phyloP scores from a whole-genome alignment of 345 rosid genomes.

The Erysimum cheiranthoides region DNA sequence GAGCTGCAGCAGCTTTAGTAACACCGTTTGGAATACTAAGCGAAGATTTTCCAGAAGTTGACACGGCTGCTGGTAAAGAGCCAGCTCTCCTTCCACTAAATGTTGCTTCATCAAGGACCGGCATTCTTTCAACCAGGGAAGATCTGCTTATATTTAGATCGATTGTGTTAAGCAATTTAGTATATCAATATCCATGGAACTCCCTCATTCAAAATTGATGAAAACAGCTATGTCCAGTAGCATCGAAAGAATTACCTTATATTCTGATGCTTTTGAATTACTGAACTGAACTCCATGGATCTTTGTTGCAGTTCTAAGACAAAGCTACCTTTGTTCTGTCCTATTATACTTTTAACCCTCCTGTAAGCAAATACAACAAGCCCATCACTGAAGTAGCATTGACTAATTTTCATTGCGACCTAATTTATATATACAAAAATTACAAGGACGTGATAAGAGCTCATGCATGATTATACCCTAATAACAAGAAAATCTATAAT shows the following conservation, averaged over 20 bases:
- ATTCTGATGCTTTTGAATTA: constrained; percentile 84
- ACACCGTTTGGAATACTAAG: constrained; percentile 79
- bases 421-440: neutral
- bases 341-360: constrained; percentile 72
- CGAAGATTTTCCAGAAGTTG: constrained; percentile 63
- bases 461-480: constrained; percentile 21
- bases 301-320: constrained; percentile 98
- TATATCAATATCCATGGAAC: constrained; percentile 15
- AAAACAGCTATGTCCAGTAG: constrained; percentile 17
- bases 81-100: constrained; percentile 89
- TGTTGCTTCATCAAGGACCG: constrained; percentile 96
- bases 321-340: constrained; percentile 78
- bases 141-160: constrained; percentile 63
- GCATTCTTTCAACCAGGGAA: constrained; percentile 94
- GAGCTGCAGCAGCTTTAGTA: constrained; percentile 77
- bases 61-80: constrained; percentile 67
- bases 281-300: constrained; percentile 84
- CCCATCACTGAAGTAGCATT: constrained; percentile 21
- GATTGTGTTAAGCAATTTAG: constrained; percentile 30
- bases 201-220: constrained; percentile 20
- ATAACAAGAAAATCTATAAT: constrained; percentile 10
- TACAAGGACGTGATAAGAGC: constrained; percentile 13
- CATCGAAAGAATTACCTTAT: constrained; percentile 62
- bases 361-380: constrained; percentile 52
- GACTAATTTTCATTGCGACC: constrained; percentile 25